phyloP scores from a whole-genome alignment of 495 filamentous ascomycete species.

The Hypoxylon subgilvum region DNA sequence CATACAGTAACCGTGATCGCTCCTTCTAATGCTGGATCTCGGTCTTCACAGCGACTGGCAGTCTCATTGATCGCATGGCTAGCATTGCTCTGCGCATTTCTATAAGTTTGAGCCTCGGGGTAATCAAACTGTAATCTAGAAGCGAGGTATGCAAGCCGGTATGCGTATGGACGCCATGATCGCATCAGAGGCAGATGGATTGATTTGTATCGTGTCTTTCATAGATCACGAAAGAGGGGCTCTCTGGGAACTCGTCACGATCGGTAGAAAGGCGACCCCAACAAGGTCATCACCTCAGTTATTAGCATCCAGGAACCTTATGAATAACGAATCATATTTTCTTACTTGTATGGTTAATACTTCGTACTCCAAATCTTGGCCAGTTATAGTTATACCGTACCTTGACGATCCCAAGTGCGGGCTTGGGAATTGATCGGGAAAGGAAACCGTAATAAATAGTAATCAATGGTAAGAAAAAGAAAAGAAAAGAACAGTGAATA shows the following conservation, averaged over 20 bases:
- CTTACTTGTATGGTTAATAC: background rate
- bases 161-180: too few relatives aligned
- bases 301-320: slow-evolving; percentile 2
- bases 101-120: background rate
- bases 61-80: background rate
- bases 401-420: too few relatives aligned
- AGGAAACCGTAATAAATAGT: too few relatives aligned
- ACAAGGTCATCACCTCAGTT: background rate
- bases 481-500: too few relatives aligned
- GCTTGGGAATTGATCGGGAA: too few relatives aligned
- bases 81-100: background rate
- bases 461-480: too few relatives aligned
- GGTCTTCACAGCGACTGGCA: background rate
- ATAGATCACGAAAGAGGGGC: too few relatives aligned
- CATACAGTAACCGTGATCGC: background rate
- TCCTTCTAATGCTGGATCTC: slow-evolving; percentile 1
- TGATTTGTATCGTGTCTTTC: too few relatives aligned
- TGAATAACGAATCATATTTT: background rate
- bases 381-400: background rate
- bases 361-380: background rate
- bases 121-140: too few relatives aligned
- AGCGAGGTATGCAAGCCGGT: too few relatives aligned
- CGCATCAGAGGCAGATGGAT: too few relatives aligned
- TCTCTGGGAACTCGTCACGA: background rate
- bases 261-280: background rate